Base-by-base conservation (phyloP, 129 eudicot genomes). In the Deinandra increscens region DNA sequence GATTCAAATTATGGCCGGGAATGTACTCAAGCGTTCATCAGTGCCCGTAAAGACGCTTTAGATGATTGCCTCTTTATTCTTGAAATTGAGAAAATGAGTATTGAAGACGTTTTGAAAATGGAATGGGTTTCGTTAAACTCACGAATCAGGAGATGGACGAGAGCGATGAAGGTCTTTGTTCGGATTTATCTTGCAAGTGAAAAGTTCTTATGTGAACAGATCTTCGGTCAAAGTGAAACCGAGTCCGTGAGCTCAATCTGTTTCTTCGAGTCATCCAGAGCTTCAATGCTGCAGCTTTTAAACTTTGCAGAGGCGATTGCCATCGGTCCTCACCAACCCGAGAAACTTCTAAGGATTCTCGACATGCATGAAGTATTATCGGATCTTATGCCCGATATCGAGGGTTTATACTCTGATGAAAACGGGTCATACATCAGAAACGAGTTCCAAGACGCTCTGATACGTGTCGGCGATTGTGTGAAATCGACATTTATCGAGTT, bases 91-190 rank as follows among this genome's bases (percentile, higher is more conserved):
- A 89, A 76, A 65, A 71, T 78, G 29, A 92, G 95, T 82, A 84
- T 92, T 20, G 98, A 92, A 63, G 98, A 92, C 60, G 91, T 89
- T 45, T 33, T 86, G 71, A 89, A 85, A 61, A 88, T 92, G 98
- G 91, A 86, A 75, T 92, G 98, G 98, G 80, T 60, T n/a, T 63
- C 82, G 9, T 74, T 92, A 75, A 87, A 92, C 83, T 79, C 96
- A 17, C 83, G 80, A 50, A 89, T 89, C 56, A 74, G 88, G 77
- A 79, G 90, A 74, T 92, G 96, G 98, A 83, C 83, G 15, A 75
- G 86, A 62, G 96, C 95, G 9, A 78, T 88, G 63, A 87, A 79
- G 82, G 71, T 88, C 11, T 88, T 86, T 29, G 91, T 92, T 11
- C 76, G 96, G 69, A 84, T 86, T 46, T 85, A 86, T 79, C 91